Evolutionary conservation across 257 asterid species (phyloP).

Genomic region (Nicotiana paniculata): DNA sequence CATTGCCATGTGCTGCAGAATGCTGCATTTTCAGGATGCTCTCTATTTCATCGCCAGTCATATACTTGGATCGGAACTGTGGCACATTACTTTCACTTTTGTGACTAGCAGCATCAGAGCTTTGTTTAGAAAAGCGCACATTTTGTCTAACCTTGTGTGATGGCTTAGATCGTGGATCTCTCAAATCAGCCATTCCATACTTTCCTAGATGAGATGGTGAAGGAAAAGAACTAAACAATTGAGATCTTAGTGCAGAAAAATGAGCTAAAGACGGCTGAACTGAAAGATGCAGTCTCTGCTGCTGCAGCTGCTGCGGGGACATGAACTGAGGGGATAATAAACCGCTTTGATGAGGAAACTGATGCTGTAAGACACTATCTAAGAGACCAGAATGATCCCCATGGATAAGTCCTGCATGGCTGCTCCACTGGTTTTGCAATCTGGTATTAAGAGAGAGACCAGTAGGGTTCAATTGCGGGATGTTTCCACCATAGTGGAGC

Average conservation of each 20-base stretch:
- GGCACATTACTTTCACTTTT: slow-evolving; percentile 15
- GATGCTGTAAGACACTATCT: slow-evolving; percentile 57
- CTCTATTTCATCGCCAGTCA: slow-evolving; percentile 30
- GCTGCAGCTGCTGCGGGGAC: slow-evolving; percentile 52
- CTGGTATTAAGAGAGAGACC: slow-evolving; percentile 35
- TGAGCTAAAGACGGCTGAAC: slow-evolving; percentile 63
- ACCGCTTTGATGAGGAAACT: slow-evolving; percentile 52
- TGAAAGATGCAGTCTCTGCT: slow-evolving; percentile 43
- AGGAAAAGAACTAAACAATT: slow-evolving; percentile 53
- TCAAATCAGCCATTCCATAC: slow-evolving; percentile 19
- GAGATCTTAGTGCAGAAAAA: slow-evolving; percentile 57
- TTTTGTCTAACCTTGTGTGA: slow-evolving; percentile 16
- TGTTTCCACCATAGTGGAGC: slow-evolving; percentile 40
- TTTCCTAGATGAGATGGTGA: slow-evolving; percentile 62
- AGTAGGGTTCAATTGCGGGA: slow-evolving; percentile 36
- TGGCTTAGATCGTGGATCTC: slow-evolving; percentile 18
- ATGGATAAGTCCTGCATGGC: slow-evolving; percentile 50
- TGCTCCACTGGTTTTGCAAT: slow-evolving; percentile 54
- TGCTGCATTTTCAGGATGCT: slow-evolving; percentile 25
- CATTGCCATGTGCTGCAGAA: slow-evolving; percentile 25
- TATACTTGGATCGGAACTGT: slow-evolving; percentile 26
- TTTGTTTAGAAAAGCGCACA: slow-evolving; percentile 15
- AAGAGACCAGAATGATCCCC: slow-evolving; percentile 58
- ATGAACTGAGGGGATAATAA: slow-evolving; percentile 35
- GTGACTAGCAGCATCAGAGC: slow-evolving; percentile 16